Percentiles rank a stretch among this genome's conserved stretches.
These are phyloP conservation scores for Leptographium lundbergii DNA, from an alignment of 2,329 filamentous ascomycete genomes.

Conservation along the genomic window DNA sequence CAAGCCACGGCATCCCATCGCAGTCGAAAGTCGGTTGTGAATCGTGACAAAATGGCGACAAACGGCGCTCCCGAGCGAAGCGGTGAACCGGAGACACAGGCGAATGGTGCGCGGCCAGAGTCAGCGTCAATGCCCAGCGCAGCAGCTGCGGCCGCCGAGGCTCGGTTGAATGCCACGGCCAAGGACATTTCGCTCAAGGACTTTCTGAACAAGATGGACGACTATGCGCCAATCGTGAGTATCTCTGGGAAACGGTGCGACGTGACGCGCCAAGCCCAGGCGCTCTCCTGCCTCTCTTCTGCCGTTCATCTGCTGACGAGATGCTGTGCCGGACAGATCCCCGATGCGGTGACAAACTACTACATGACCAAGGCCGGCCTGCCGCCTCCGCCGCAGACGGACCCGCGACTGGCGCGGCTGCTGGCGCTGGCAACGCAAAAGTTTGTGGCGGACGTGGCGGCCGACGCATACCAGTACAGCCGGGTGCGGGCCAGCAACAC, in stretches of 20 bases:
- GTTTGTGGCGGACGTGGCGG: conserved; percentile 94
- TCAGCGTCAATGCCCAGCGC: not conserved
- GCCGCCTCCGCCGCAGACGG: conserved; percentile 80
- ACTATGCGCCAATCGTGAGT: conserved; percentile 84
- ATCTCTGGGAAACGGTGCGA: not conserved
- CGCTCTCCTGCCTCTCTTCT: not conserved
- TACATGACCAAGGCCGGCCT: conserved; percentile 95
- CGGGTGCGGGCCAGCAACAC: conserved; percentile 81
- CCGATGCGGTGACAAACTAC: conserved; percentile 93
- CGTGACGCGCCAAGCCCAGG: not conserved
- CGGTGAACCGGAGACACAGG: conserved; percentile 3
- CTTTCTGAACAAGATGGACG: conserved; percentile 93
- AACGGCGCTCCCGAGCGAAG: conserved; percentile 2
- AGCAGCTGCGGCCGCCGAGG: not conserved
- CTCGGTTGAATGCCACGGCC: conserved; percentile 36
- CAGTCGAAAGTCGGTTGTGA: not conserved
- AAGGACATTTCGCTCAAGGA: conserved; percentile 90
- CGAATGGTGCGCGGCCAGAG: conserved; percentile 5
- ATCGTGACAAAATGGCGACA: conserved; percentile 6
- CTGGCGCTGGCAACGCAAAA: conserved; percentile 97
- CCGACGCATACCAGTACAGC: conserved; percentile 95
- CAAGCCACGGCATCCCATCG: not conserved
- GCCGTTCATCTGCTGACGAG: not conserved
- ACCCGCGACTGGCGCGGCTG: conserved; percentile 79
- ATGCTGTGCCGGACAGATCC: conserved; percentile 53